Evolutionary conservation across 169 alveolate genomes (phyloP), one percentile per base, ranked within the genome.

Genomic region (Theileria equi): DNA sequence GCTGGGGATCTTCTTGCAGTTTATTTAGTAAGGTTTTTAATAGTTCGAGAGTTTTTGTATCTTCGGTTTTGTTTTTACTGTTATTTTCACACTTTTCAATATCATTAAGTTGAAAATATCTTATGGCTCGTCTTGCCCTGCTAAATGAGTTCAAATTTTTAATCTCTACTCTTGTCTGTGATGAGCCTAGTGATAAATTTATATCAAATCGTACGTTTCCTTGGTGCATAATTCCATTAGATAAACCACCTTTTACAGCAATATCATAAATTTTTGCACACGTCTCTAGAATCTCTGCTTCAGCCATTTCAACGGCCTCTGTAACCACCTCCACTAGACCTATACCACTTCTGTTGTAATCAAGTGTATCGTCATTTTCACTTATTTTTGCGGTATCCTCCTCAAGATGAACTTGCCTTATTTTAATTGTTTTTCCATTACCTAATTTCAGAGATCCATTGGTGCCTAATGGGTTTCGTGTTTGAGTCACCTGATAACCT

Each of bases 341-440:
- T 11, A 86, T 62, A 17, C 92, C 92, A 44, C 92, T 72, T 19
- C 92, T 69, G 64, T 86, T 86, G 55, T 80, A 86, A 45, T 86
- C 92, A 36, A 86, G 72, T 21, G 69, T 41, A 5, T 54, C 26
- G 16, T 48, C 58, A 25, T 44, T 54, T 21, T 68, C 52, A 35
- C 31, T 23, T 10, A 36, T 31, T 19, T 80, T 80, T 36, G 90
- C 88, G 6, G 92, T 86, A 52, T 86, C 92, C 65, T 86, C 92
- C 50, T 86, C 92, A 43, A 86, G 49, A 45, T 86, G 84, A 7
- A 86, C 70, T 21, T 82, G 80, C 40, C 43, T 54, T 23, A 86
- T 38, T 31, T 28, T 40, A 43, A 77, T 55, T 10, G 45, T 63
- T 58, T 80, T 72, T 26, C 81, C 80, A 36, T 71, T 73, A 36